phyloP scores from a whole-genome alignment of 352 stramenopile genomes.

The Phytophthora boehmeriae region DNA sequence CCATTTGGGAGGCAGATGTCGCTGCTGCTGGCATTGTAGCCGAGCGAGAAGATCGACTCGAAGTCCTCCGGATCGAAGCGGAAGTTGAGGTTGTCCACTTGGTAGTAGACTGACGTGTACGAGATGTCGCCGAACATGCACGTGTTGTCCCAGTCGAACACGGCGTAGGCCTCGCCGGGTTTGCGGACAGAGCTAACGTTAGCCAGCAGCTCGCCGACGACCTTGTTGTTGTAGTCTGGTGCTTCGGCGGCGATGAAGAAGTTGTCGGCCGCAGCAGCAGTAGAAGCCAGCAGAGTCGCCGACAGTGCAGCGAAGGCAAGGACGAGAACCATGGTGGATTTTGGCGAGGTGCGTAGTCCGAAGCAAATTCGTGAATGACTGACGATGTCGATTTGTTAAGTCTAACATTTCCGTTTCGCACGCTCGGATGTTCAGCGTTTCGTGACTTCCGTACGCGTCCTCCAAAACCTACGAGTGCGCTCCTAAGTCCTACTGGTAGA shows the following conservation, averaged over 20 bases:
- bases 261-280: constrained; percentile 12
- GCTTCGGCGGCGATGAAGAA: constrained; percentile 56
- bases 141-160: constrained; percentile 76
- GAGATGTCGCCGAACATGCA: constrained; percentile 73
- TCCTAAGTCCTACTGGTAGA: too few relatives aligned
- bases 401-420: not conserved
- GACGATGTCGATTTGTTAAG: too few relatives aligned
- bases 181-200: constrained; percentile 39
- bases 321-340: constrained; percentile 23
- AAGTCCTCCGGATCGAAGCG: constrained; percentile 51
- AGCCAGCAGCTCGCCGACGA: constrained; percentile 42
- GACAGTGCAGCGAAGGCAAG: constrained; percentile 24
- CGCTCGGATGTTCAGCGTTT: too few relatives aligned
- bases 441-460: too few relatives aligned
- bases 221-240: constrained; percentile 65
- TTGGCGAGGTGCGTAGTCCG: constrained; percentile 1
- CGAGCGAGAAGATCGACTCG: constrained; percentile 48
- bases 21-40: constrained; percentile 53
- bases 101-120: constrained; percentile 67
- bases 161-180: constrained; percentile 48
- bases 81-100: constrained; percentile 63
- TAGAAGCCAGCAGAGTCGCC: constrained; percentile 22
- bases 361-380: constrained; percentile 25
- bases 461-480: too few relatives aligned
- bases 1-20: constrained; percentile 54